A percentile compares a stretch with the other conserved stretches of the same genome.
These are phyloP conservation scores for Saussurea involucrata DNA, from an alignment of 129 eudicot genomes.

Conservation along the genomic window DNA sequence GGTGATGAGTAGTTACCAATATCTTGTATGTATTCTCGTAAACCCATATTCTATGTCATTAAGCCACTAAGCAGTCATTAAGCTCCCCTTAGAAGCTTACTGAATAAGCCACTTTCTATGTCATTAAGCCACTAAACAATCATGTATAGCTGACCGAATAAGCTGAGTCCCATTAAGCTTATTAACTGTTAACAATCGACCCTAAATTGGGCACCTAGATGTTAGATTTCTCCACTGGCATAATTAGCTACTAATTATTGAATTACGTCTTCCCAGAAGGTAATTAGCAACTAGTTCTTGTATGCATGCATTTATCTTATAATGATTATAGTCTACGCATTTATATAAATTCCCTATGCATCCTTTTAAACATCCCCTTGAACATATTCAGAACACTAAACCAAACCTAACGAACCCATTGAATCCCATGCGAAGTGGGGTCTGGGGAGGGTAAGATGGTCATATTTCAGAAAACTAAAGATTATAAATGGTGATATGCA, in stretches of 20 bases:
- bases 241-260: not conserved
- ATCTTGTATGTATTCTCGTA: slow-evolving; percentile 34
- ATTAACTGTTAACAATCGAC: too few relatives aligned
- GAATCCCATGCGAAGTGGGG: not conserved
- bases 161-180: too few relatives aligned
- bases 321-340: not conserved
- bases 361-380: not conserved
- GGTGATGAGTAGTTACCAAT: slow-evolving; percentile 27
- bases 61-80: too few relatives aligned
- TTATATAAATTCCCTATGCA: not conserved
- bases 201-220: not conserved
- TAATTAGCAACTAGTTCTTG: not conserved
- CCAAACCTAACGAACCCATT: not conserved
- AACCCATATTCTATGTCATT: not conserved
- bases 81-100: too few relatives aligned
- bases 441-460: not conserved
- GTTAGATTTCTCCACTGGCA: not conserved
- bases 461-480: not conserved
- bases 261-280: not conserved
- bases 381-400: not conserved
- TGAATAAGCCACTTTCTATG: too few relatives aligned
- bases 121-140: too few relatives aligned
- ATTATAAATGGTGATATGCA: slow-evolving; percentile 17
- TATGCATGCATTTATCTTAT: not conserved
- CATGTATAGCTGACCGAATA: too few relatives aligned